phyloP scores from a whole-genome alignment of 208 protist species.

The Crithidia expoeki region DNA sequence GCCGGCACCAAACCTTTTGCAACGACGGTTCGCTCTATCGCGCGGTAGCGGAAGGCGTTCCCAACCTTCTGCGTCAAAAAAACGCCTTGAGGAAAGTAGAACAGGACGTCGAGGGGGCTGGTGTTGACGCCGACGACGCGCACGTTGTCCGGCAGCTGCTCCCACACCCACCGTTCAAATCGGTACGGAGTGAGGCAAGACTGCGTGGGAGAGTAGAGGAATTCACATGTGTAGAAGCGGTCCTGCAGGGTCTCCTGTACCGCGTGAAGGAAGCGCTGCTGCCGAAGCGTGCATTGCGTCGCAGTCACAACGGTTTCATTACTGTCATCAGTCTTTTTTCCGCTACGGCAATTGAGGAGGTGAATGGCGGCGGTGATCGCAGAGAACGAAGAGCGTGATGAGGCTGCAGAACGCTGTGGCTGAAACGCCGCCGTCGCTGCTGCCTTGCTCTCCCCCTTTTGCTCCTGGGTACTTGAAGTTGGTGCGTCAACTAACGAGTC shows the following conservation, averaged over 20 bases:
- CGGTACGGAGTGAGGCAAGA: conserved; percentile 45
- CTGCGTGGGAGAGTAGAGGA: conserved; percentile 44
- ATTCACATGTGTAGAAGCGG: conserved; percentile 39
- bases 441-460: background rate
- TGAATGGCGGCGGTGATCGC: background rate
- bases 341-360: conserved; percentile 1
- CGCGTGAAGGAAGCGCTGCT: conserved; percentile 29
- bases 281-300: background rate
- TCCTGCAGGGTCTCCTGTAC: conserved; percentile 27
- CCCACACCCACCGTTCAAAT: conserved; percentile 56
- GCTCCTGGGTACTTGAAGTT: background rate
- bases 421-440: background rate
- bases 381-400: background rate
- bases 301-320: background rate
- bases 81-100: conserved; percentile 73
- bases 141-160: conserved; percentile 54
- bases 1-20: conserved; percentile 31
- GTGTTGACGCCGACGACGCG: conserved; percentile 79
- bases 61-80: conserved; percentile 72
- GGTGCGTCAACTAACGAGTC: background rate
- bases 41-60: conserved; percentile 70
- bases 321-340: background rate
- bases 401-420: background rate
- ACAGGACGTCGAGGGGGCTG: conserved; percentile 54
- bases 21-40: conserved; percentile 53